phyloP scores from a whole-genome alignment of 345 rosid genomes.

The Brassica rapa region DNA sequence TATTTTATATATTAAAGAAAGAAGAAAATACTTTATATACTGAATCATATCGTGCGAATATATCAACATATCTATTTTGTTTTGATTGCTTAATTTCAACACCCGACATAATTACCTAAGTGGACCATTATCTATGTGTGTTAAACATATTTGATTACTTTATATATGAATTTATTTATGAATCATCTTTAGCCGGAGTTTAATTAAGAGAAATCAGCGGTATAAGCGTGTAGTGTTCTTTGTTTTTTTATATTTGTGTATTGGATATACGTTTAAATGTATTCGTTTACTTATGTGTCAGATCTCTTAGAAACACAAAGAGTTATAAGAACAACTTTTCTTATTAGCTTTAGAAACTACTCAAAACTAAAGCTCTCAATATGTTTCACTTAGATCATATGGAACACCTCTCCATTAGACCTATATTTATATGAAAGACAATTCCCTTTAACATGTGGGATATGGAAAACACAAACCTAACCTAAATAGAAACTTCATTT shows the following conservation, averaged over 20 bases:
- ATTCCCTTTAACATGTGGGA: too few relatives aligned
- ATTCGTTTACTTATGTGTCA: background rate
- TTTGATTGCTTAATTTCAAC: background rate
- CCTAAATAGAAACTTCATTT: too few relatives aligned
- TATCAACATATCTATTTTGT: slow-evolving; percentile 9
- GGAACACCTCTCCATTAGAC: too few relatives aligned
- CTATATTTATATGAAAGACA: too few relatives aligned
- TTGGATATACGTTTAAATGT: background rate
- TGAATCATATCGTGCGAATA: slow-evolving; percentile 21
- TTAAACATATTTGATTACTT: background rate
- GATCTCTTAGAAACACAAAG: too few relatives aligned
- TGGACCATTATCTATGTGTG: slow-evolving; percentile 3
- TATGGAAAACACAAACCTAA: too few relatives aligned
- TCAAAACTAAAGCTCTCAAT: too few relatives aligned
- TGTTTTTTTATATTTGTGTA: background rate
- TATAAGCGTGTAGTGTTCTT: background rate
- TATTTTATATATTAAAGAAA: slow-evolving; percentile 6
- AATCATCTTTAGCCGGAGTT: background rate
- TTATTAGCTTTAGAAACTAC: too few relatives aligned
- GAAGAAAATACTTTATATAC: background rate
- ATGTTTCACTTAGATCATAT: too few relatives aligned
- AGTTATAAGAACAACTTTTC: too few relatives aligned
- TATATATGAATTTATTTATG: background rate
- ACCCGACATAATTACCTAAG: slow-evolving; percentile 20
- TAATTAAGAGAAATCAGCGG: background rate